Percentiles rank a stretch among this genome's conserved stretches.
Conservation (phyloP, 1,139 yeast genomes). For the Petasospora rhodanensis region DNA sequence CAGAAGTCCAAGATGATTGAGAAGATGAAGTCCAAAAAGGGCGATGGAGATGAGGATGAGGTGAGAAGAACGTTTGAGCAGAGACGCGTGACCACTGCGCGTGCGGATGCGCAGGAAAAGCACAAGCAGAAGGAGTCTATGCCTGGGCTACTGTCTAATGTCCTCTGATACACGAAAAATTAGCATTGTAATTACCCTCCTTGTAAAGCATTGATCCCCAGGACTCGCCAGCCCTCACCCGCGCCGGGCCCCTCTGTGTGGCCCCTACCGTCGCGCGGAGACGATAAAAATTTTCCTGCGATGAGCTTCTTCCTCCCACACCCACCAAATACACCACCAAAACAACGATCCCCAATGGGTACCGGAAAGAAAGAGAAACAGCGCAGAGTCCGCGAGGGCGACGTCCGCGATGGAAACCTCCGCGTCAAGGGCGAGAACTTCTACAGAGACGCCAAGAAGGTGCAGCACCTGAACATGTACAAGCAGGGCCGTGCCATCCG, state of each 20-base stretch:
- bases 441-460: conserved; percentile 91
- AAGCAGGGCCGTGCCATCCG: conserved; percentile 85
- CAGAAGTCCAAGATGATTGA: conserved; percentile 81
- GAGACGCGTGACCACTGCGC: conserved; percentile 55
- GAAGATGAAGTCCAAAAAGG: conserved; percentile 49
- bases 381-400: conserved; percentile 80
- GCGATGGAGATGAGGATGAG: conserved; percentile 25
- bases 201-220: background rate
- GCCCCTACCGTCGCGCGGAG: background rate
- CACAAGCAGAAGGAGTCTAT: conserved; percentile 34
- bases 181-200: background rate
- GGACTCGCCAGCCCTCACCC: background rate
- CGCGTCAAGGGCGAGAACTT: conserved; percentile 97
- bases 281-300: conserved; percentile 10
- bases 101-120: conserved; percentile 56
- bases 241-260: background rate
- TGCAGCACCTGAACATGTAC: conserved; percentile 87
- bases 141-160: conserved; percentile 18
- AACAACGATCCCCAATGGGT: conserved; percentile 71
- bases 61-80: conserved; percentile 58
- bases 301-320: conserved; percentile 8
- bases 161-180: conserved; percentile 12
- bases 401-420: conserved; percentile 81
- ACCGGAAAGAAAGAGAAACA: conserved; percentile 86
- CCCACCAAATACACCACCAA: background rate